Conservation (phyloP, 2,329 filamentous ascomycete species). For the Trichoderma guizhouense region DNA sequence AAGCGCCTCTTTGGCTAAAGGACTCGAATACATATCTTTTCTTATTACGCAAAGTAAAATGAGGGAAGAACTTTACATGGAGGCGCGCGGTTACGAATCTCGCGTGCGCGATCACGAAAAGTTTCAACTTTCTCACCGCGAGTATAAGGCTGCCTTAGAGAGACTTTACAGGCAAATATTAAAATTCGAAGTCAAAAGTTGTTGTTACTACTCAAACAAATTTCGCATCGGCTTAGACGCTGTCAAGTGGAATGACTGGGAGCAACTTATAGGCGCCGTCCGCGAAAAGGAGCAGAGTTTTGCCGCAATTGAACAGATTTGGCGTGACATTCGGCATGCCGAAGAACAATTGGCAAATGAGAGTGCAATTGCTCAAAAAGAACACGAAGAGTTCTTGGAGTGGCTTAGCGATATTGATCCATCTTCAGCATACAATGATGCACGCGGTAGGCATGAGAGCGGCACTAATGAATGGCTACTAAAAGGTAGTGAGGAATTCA, state of each 20-base stretch:
- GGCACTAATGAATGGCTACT: background rate
- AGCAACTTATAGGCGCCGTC: background rate
- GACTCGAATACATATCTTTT: background rate
- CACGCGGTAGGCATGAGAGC: background rate
- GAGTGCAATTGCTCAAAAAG: background rate
- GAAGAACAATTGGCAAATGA: background rate
- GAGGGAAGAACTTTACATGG: background rate
- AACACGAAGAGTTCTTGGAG: fast-evolving
- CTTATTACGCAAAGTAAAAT: background rate
- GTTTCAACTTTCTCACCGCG: background rate
- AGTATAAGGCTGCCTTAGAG: background rate
- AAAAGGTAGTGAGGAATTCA: background rate
- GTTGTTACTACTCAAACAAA: background rate
- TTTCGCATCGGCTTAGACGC: background rate
- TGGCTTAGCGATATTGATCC: background rate
- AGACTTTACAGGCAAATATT: background rate
- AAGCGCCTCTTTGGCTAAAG: background rate
- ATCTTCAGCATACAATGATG: background rate
- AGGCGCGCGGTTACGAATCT: too few relatives aligned
- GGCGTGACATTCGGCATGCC: background rate
- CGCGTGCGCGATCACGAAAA: too few relatives aligned
- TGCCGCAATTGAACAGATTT: background rate
- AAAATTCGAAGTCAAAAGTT: background rate
- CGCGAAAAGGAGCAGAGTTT: background rate
- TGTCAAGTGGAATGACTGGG: background rate